Evolutionary conservation across 345 rosid genomes (phyloP).

Genomic region (Punica granatum): DNA sequence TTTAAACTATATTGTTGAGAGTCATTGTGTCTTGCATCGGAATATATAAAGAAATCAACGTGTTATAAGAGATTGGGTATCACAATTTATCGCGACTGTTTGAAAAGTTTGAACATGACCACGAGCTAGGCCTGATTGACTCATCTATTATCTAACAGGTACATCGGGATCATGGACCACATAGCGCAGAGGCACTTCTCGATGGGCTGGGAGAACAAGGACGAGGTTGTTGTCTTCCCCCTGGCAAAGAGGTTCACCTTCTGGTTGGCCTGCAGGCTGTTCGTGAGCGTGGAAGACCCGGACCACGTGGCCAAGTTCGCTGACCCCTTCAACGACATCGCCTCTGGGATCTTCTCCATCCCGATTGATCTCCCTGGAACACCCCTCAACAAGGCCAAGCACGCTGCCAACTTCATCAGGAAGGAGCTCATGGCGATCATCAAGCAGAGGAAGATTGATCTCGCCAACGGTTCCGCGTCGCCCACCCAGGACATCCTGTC

Average conservation of each 20-base stretch:
- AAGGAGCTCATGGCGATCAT: conserved; percentile 25
- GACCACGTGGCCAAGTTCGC: conserved; percentile 17
- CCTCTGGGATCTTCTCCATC: conserved; percentile 18
- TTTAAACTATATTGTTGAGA: too few species aligned
- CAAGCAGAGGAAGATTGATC: conserved; percentile 21
- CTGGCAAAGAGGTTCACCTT: conserved; percentile 30
- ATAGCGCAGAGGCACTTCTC: neutral
- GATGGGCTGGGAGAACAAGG: conserved; percentile 19
- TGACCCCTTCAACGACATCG: conserved; percentile 16
- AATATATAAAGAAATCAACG: too few species aligned
- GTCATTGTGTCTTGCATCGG: too few species aligned
- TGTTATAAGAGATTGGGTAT: too few species aligned
- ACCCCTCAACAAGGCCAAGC: conserved; percentile 20
- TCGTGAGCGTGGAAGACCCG: conserved; percentile 25
- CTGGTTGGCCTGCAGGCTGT: conserved; percentile 24
- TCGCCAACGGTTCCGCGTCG: conserved; percentile 15
- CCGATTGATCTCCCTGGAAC: conserved; percentile 30
- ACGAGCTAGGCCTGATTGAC: too few species aligned
- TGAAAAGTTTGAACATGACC: too few species aligned
- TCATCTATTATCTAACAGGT: neutral
- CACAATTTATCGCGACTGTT: too few species aligned
- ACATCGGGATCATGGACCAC: conserved; percentile 1
- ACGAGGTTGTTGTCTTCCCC: conserved; percentile 22
- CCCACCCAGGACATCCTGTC: conserved; percentile 24
- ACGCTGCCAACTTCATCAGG: conserved; percentile 23